Base-by-base conservation (phyloP, 2,329 filamentous ascomycete genomes). In the Bipolaris bicolor region DNA sequence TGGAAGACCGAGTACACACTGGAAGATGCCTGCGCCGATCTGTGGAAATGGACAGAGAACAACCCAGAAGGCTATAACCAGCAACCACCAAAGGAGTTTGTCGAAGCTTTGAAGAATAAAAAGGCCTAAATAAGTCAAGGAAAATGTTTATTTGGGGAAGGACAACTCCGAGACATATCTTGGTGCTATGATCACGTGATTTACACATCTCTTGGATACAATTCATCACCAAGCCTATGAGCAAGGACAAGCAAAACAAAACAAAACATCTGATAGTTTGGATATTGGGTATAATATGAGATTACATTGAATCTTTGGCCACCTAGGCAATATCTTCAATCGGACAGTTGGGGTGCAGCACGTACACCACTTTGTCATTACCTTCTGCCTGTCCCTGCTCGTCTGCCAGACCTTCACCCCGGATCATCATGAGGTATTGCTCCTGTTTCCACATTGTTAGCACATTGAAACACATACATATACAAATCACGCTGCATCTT, bases 1-100 rank as follows among this genome's bases (percentile, higher is more conserved):
- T 99, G 95, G 95, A 93, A 93, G 83, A 93, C 95, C 1, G 86
- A 96, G 81, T 83, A 90, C 57, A 93, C 90, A 18, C 87, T 99
- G 76, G 94, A 98, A 80, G 88, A 97, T 77, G 93, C 94, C 24
- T 99, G 95, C 77, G 87, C 88, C 67, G 92, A 99, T 78, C 83
- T 99, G 65, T 99, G 95, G 95, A 88, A 88, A 73, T 99, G 95
- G 95, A 96, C 96, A 15, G 84, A 90, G 80, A 98, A 97, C 81
- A 98, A 98, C 81, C 95, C 95, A 22, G 88, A 93, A 80, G 95
- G 95, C 20, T 98, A 98, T 82, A 86, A 90, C 65, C 93, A 98
- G 80, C 84, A 92, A 65, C 92, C 94, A n/a, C 94, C 95, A 0
- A 84, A 90, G 64, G 87, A 90, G 78, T 84, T 98, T 69, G 74